Percentiles rank a stretch among this genome's conserved stretches.
Conservation (phyloP, 106 monocot genomes). For the Agapanthus africanus region DNA sequence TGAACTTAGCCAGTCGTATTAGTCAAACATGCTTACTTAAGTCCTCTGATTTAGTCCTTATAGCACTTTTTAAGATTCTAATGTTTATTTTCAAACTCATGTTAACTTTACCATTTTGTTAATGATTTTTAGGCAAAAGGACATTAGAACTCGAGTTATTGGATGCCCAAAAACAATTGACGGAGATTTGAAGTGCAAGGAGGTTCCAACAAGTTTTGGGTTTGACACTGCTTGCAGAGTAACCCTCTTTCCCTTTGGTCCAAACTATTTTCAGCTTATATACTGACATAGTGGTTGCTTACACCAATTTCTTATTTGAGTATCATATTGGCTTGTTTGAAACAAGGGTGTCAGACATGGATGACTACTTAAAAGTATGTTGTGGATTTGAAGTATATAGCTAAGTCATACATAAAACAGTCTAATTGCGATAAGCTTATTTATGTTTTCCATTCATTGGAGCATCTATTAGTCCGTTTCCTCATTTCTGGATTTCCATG, state of each 20-base stretch:
- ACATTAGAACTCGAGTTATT: conserved; percentile 79
- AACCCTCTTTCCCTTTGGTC: background rate
- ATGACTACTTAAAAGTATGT: background rate
- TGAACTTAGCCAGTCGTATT: background rate
- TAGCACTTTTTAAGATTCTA: background rate
- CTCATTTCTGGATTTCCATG: background rate
- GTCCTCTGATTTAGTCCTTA: background rate
- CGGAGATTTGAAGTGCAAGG: conserved; percentile 94
- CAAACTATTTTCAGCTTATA: background rate
- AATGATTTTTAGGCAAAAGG: conserved; percentile 49
- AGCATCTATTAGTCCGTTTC: background rate
- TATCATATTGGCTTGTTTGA: background rate
- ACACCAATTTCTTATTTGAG: background rate
- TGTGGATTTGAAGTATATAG: background rate
- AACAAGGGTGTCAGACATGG: background rate
- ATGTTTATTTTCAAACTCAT: background rate
- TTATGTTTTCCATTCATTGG: background rate
- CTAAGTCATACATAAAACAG: background rate
- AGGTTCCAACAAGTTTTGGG: conserved; percentile 98
- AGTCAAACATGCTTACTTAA: background rate
- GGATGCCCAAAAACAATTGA: conserved; percentile 99
- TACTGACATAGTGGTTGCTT: background rate
- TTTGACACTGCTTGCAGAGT: conserved; percentile 99
- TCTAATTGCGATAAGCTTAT: background rate
- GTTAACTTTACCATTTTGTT: conserved; percentile 7